These are phyloP conservation scores for Hanseniaspora lachancei DNA, from an alignment of 805 yeast species.

Conservation along the genomic window DNA sequence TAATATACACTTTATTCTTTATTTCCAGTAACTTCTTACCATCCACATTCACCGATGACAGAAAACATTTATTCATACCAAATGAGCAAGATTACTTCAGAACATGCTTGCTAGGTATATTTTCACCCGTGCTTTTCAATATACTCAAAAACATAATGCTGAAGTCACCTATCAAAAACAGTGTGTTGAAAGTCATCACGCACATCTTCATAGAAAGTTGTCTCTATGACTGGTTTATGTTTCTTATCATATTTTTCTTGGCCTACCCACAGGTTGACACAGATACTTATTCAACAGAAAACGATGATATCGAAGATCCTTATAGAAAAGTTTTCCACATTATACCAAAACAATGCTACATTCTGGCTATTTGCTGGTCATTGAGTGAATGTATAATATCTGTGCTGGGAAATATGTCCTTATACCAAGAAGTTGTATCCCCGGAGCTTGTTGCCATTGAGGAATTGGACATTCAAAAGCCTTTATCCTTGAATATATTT, in stretches of 20 bases:
- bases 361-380: slow-evolving; percentile 31
- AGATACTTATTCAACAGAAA: not conserved
- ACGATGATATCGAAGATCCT: not conserved
- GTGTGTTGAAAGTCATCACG: slow-evolving; percentile 17
- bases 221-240: slow-evolving; percentile 28
- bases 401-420: slow-evolving; percentile 20
- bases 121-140: slow-evolving; percentile 27
- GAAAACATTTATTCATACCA: slow-evolving; percentile 25
- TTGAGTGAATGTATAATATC: slow-evolving; percentile 25
- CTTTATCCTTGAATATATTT: not conserved
- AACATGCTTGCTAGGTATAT: slow-evolving; percentile 27
- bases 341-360: slow-evolving; percentile 30
- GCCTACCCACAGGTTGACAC: slow-evolving; percentile 30
- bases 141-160: slow-evolving; percentile 23
- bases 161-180: slow-evolving; percentile 21
- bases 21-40: slow-evolving; percentile 19
- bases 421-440: slow-evolving; percentile 20
- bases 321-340: slow-evolving; percentile 27
- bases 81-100: slow-evolving; percentile 30
- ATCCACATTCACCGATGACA: slow-evolving; percentile 17
- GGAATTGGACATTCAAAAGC: not conserved
- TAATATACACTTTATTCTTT: slow-evolving; percentile 18
- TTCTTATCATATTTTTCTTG: slow-evolving; percentile 27
- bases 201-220: slow-evolving; percentile 25
- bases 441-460: slow-evolving; percentile 1